phyloP scores from a whole-genome alignment of 805 yeast species.

The Saturnispora serradocipensis region DNA sequence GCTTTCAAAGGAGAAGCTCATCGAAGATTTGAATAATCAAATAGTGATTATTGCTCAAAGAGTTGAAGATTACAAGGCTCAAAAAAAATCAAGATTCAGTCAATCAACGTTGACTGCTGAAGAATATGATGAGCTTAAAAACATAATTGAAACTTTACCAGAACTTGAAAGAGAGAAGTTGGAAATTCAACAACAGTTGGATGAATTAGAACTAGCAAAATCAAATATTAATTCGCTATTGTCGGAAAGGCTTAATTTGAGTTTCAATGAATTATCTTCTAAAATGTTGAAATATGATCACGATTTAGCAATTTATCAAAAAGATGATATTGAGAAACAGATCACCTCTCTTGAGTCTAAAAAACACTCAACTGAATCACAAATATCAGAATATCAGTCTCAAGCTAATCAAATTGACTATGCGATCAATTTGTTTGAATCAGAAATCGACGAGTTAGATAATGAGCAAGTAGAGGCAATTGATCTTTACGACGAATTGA shows the following conservation, averaged over 20 bases:
- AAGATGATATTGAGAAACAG: slow-evolving; percentile 3
- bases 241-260: slow-evolving; percentile 48
- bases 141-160: slow-evolving; percentile 30
- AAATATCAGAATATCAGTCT: slow-evolving; percentile 25
- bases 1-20: slow-evolving; percentile 26
- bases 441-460: slow-evolving; percentile 41
- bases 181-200: slow-evolving; percentile 30
- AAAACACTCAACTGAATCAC: slow-evolving; percentile 14
- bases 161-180: slow-evolving; percentile 33
- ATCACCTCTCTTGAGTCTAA: not conserved
- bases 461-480: slow-evolving; percentile 47
- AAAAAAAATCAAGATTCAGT: slow-evolving; percentile 45
- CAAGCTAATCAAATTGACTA: slow-evolving; percentile 15
- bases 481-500: slow-evolving; percentile 48
- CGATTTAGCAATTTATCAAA: not conserved
- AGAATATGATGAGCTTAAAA: slow-evolving; percentile 37
- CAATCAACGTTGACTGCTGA: slow-evolving; percentile 36
- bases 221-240: slow-evolving; percentile 46
- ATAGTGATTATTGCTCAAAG: slow-evolving; percentile 32
- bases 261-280: slow-evolving; percentile 31
- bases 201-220: slow-evolving; percentile 38
- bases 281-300: not conserved
- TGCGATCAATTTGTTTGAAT: slow-evolving; percentile 28
- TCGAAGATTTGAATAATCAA: slow-evolving; percentile 27
- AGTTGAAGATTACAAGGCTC: slow-evolving; percentile 36